A percentile compares a stretch with the other conserved stretches of the same genome.
Conservation (phyloP, 306 rosid genomes). For the Glycine soja region DNA sequence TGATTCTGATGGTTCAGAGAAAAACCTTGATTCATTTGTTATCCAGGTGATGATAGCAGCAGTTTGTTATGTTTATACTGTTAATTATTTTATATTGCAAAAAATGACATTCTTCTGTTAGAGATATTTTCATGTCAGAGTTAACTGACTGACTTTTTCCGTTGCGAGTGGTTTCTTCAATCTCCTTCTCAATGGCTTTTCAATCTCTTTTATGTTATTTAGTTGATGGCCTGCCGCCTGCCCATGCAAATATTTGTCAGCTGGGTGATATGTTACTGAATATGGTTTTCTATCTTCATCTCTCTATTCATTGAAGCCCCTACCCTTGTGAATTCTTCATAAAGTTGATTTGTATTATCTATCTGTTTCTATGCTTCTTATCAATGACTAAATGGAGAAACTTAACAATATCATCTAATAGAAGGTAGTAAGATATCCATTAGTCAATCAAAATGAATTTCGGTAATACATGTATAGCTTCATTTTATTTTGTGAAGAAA, state of each 20-base stretch:
- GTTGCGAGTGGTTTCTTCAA: slow-evolving; percentile 17
- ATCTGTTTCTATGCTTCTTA: neutral
- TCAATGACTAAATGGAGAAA: slow-evolving; percentile 16
- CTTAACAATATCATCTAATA: neutral
- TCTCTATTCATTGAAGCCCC: slow-evolving; percentile 20
- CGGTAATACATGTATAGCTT: neutral
- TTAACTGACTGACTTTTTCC: slow-evolving; percentile 18
- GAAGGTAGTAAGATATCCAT: no score
- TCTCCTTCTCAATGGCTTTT: slow-evolving; percentile 1
- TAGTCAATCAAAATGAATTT: neutral
- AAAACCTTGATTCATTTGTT: slow-evolving; percentile 87
- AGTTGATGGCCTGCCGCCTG: slow-evolving; percentile 26
- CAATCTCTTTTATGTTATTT: slow-evolving; percentile 19
- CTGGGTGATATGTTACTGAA: slow-evolving; percentile 18
- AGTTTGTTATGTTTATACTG: slow-evolving; percentile 26
- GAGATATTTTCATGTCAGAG: slow-evolving; percentile 32
- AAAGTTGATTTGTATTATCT: neutral
- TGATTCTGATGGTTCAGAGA: slow-evolving; percentile 95
- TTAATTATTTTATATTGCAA: slow-evolving; percentile 33
- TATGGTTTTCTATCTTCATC: slow-evolving; percentile 25
- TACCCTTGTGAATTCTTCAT: slow-evolving; percentile 5
- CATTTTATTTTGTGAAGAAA: neutral
- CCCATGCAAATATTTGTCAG: slow-evolving; percentile 30
- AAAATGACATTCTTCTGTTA: slow-evolving; percentile 3
- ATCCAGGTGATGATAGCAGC: slow-evolving; percentile 71